A percentile compares a stretch with the other conserved stretches of the same genome.
These are phyloP conservation scores for Sporothrix mexicana DNA, from an alignment of 2,329 filamentous ascomycete genomes.

Conservation along the genomic window DNA sequence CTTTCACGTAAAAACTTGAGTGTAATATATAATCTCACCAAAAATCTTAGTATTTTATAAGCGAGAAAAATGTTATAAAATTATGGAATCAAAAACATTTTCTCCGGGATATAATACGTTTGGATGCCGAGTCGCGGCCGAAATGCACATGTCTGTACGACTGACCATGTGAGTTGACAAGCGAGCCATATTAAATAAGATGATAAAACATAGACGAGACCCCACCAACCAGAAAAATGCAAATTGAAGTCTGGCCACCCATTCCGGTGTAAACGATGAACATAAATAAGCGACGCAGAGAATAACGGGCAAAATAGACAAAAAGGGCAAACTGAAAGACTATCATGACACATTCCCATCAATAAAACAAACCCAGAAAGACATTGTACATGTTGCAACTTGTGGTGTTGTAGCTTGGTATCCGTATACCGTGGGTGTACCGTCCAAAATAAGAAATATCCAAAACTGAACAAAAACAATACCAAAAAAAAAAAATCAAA, in stretches of 20 bases:
- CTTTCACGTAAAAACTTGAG: neutral
- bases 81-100: neutral
- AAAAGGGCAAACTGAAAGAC: neutral
- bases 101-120: constrained; percentile 10
- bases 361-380: too few relatives aligned
- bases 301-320: neutral
- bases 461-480: too few relatives aligned
- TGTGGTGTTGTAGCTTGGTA: neutral
- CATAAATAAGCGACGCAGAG: too few relatives aligned
- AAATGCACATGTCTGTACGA: neutral
- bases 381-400: neutral
- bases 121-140: neutral
- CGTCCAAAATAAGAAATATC: too few relatives aligned
- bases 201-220: neutral
- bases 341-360: neutral
- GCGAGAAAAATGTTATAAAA: neutral
- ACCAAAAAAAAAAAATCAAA: neutral
- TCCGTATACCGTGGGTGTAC: neutral
- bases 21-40: neutral
- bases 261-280: neutral
- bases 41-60: neutral
- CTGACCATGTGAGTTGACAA: neutral
- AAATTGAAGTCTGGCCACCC: neutral
- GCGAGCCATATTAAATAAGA: neutral
- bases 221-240: neutral